Evolutionary conservation across 257 asterid species (phyloP), one percentile per base, ranked within the genome.

Genomic region (Orobanche coerulescens): DNA sequence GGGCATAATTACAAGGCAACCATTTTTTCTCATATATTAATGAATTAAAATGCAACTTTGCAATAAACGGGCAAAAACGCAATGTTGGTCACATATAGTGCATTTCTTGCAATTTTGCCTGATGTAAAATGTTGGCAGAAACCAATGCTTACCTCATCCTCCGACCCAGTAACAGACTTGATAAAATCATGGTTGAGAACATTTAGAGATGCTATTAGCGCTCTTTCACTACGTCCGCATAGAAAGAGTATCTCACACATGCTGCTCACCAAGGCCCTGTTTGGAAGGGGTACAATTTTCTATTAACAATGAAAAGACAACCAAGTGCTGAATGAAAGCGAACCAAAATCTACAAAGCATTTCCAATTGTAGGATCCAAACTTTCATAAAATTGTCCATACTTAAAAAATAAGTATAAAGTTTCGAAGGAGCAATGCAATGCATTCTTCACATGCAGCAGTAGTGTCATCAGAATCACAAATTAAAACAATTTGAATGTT

Each of bases 241-340:
- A 82, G 82, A 83, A 93, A 93, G 74, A 89, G 89, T 61, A 93
- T 86, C 83, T 93, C 99, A 30, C 79, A 64, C 95, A 93, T 93
- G 73, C 95, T 85, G 71, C 75, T 89, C 53, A 93, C 88, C 84
- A 89, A 73, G 66, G 99, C 95, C 69, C 97, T 93, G 95, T 59
- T 37, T 43, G 51, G 60, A 65, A 62, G 66, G 31, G 67, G 60
- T 61, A 61, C 23, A 66, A 52, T 16, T 33, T 46, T 44, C 18
- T 51, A 26, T 43, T 20, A 67, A 70, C 63, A 68, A 55, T 55
- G 5, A 10, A 24, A 68, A 18, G 64, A 53, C 63, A 39, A 49
- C 28, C 16, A 26, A 46, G 42, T 37, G 7, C 33, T 51, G 30
- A 25, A 67, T 9, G 39, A 50, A 46, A 48, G 64, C n/a, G 36